Base-by-base conservation (phyloP, 768 basidiomycete species). In the Pholiota molesta region DNA sequence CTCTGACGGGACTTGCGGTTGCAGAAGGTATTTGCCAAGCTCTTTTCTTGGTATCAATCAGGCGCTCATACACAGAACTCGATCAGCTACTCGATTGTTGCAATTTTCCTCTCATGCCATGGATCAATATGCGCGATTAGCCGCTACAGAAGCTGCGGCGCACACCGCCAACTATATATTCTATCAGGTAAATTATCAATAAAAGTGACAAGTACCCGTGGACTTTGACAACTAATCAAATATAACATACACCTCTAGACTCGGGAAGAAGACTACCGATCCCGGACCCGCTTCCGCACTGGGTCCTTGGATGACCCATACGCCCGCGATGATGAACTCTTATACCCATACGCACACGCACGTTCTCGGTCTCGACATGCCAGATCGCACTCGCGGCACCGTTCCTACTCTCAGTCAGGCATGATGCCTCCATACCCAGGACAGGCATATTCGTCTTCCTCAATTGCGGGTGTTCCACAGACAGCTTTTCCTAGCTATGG, bases 121-220 rank as follows among this genome's bases (percentile, higher is more conserved):
- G 44, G 81, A 87, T 66, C 72, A 74, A 10, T 81, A 82, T 62
- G 77, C 81, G 1, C 79, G 84, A 23, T 74, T 77, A 39, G 77
- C 77, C 52, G 83, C 87, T 13, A 82, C 83, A 29, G 90, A 91
- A 68, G 77, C 87, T 0, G 89, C 90, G 1, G 89, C 88, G 17
- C 82, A 86, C 44, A 90, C 89, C 0, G 89, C 87, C 1, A 83
- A 84, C 14, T 76, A 80, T 28, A 81, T 90, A 35, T 88, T 87
- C 59, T 80, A 79, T 62, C 77, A 82, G 72, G 86, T 86, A 37
- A 52, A n/a, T n/a, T 49, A 3, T 7, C 23, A 21, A 19, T 47
- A 31, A 39, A n/a, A 57, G 40, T 59, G 26, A 52, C 57, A 61
- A 21, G n/a, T 45, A 53, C 19, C 23, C 16, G 52, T 33, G n/a